phyloP scores from a whole-genome alignment of 2,329 filamentous ascomycete species.

The Phoma sp. region DNA sequence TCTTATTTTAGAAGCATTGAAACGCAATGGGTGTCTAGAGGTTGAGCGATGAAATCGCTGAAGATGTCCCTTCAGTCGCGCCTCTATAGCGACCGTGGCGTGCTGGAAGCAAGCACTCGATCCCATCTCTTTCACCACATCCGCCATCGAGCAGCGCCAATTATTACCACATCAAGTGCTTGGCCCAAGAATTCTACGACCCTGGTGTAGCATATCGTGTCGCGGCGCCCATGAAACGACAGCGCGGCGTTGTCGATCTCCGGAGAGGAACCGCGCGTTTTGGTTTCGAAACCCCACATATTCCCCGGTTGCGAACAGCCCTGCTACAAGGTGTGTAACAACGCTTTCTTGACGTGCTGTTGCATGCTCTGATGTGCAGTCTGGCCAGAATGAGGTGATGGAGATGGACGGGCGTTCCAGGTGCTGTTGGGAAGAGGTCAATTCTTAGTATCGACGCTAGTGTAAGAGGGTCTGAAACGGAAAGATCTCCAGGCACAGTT shows the following conservation, averaged over 20 bases:
- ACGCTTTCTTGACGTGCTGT: conserved; percentile 3
- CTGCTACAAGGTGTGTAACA: conserved; percentile 21
- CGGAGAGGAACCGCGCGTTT: conserved; percentile 19
- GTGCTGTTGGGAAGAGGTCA: conserved; percentile 15
- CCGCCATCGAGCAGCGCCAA: background rate
- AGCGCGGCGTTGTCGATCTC: conserved; percentile 13
- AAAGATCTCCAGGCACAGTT: conserved; percentile 6
- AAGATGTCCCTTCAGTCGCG: background rate
- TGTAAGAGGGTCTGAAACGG: conserved; percentile 1
- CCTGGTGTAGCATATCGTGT: conserved; percentile 6
- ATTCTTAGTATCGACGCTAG: conserved; percentile 17
- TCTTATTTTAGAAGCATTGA: too few relatives aligned
- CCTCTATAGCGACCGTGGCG: background rate
- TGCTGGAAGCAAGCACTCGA: background rate
- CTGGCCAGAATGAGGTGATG: conserved; percentile 4
- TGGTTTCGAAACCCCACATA: conserved; percentile 32
- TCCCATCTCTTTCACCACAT: conserved; percentile 7
- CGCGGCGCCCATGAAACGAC: conserved; percentile 20
- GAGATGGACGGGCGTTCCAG: background rate
- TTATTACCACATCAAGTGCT: background rate
- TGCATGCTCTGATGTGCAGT: background rate
- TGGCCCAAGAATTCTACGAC: background rate
- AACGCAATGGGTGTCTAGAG: too few relatives aligned
- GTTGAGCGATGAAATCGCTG: too few relatives aligned
- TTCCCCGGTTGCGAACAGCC: background rate